A percentile compares a stretch with the other conserved stretches of the same genome.
phyloP scores from a whole-genome alignment of 2,329 filamentous ascomycete genomes.

The Dissoconium aciculare region DNA sequence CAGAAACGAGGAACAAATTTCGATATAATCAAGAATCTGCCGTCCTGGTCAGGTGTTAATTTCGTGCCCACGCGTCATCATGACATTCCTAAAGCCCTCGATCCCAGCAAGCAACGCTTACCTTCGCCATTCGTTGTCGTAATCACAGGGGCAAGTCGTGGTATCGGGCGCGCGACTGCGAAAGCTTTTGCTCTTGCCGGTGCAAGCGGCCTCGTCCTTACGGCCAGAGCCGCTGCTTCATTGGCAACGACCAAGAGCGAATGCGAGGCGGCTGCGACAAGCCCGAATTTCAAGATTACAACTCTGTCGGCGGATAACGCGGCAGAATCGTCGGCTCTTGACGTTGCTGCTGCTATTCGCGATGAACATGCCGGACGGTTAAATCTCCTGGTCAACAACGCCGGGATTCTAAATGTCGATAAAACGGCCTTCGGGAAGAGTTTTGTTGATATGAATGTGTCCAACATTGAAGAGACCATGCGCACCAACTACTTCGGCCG shows the following conservation, averaged over 20 bases:
- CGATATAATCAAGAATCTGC: not conserved
- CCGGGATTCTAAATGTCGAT: conserved; percentile 4
- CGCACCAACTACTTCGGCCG: conserved; percentile 8
- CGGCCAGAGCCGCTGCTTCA: conserved; percentile 13
- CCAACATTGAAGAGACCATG: conserved; percentile 6
- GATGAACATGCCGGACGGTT: conserved; percentile 4
- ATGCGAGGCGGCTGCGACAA: conserved; percentile 3
- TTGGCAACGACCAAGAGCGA: conserved; percentile 13
- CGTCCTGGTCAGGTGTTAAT: not conserved
- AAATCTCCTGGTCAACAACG: conserved; percentile 9
- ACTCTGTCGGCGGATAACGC: conserved; percentile 1
- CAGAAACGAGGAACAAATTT: not conserved
- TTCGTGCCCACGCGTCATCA: not conserved
- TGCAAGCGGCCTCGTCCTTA: conserved; percentile 21
- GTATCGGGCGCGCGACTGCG: conserved; percentile 23
- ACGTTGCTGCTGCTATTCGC: not conserved
- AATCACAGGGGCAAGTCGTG: conserved; percentile 23
- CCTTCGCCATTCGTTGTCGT: conserved; percentile 17
- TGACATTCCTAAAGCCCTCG: conserved; percentile 2
- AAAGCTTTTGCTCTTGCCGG: conserved; percentile 21
- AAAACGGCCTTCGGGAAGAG: conserved; percentile 4
- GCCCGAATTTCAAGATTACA: conserved; percentile 1
- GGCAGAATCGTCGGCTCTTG: conserved; percentile 1
- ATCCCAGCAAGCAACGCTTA: conserved; percentile 1
- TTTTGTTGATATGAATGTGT: conserved; percentile 5